Conservation (phyloP, 2,329 filamentous ascomycete species). For the Septoria linicola region DNA sequence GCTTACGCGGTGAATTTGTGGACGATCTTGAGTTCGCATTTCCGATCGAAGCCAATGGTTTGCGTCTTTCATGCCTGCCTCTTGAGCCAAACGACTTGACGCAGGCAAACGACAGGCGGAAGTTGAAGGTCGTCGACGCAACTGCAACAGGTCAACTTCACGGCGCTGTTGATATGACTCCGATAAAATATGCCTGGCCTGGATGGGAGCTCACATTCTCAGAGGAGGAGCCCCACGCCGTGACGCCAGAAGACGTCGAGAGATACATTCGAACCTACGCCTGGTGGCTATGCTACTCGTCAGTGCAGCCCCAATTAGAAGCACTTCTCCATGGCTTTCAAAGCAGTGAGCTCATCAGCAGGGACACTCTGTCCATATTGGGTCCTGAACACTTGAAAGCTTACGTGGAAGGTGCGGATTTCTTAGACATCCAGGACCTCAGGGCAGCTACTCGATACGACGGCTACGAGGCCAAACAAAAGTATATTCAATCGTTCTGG, state of each 20-base stretch:
- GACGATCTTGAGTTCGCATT: constrained; percentile 85
- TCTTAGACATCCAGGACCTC: constrained; percentile 75
- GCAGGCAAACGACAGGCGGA: neutral
- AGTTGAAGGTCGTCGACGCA: constrained; percentile 8
- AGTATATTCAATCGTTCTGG: constrained; percentile 80
- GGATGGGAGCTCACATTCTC: constrained; percentile 47
- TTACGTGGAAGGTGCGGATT: constrained; percentile 77
- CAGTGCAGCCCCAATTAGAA: constrained; percentile 71
- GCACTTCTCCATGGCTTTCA: constrained; percentile 80
- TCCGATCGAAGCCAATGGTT: constrained; percentile 61
- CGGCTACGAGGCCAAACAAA: constrained; percentile 70
- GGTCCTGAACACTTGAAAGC: constrained; percentile 69
- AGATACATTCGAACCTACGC: constrained; percentile 84
- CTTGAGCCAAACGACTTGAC: neutral
- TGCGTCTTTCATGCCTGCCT: constrained; percentile 48
- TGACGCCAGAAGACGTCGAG: constrained; percentile 76
- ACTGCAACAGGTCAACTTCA: neutral
- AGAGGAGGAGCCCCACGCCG: constrained; percentile 57
- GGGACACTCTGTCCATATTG: constrained; percentile 52
- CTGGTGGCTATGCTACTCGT: constrained; percentile 74
- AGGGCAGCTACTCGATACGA: constrained; percentile 73
- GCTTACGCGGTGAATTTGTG: constrained; percentile 73
- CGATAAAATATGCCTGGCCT: constrained; percentile 49
- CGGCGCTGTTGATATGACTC: neutral
- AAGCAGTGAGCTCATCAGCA: constrained; percentile 22